Evolutionary conservation across 2,329 filamentous ascomycete species (phyloP).

Genomic region (Paramyrothecium sp.): DNA sequence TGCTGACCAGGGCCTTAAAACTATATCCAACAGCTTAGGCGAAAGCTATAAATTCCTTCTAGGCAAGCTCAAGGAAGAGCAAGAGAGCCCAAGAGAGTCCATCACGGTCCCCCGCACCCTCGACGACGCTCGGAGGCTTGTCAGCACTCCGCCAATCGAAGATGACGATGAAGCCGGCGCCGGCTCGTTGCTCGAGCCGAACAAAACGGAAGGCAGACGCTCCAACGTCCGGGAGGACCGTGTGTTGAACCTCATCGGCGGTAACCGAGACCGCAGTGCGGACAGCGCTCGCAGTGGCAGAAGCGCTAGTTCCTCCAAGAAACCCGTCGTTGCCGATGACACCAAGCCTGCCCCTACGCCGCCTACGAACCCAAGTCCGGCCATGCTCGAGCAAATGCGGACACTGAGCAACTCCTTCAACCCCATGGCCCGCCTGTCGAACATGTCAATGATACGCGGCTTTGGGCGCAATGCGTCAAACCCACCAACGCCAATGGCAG

Average conservation of each 20-base stretch:
- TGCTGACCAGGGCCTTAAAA: constrained; percentile 89
- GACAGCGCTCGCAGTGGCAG: constrained; percentile 69
- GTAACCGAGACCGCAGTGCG: constrained; percentile 72
- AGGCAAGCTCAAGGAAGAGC: constrained; percentile 77
- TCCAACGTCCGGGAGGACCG: constrained; percentile 54
- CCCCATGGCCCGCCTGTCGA: constrained; percentile 74
- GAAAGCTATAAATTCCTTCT: constrained; percentile 93
- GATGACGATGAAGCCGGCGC: constrained; percentile 64
- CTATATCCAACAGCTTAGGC: constrained; percentile 84
- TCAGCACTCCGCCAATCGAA: constrained; percentile 68
- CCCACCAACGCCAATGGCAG: constrained; percentile 32
- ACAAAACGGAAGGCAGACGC: constrained; percentile 29
- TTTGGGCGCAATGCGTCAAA: constrained; percentile 61
- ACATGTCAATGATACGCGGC: constrained; percentile 71
- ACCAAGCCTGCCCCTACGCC: constrained; percentile 15
- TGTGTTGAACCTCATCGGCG: constrained; percentile 69
- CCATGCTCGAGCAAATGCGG: constrained; percentile 76
- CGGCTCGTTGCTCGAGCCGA: constrained; percentile 47
- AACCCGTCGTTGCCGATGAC: constrained; percentile 50
- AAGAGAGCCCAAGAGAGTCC: constrained; percentile 40
- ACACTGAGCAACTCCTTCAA: constrained; percentile 80
- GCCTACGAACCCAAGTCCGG: constrained; percentile 40
- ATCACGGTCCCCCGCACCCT: constrained; percentile 80
- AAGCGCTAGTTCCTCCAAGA: constrained; percentile 62
- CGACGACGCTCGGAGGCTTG: constrained; percentile 86